These are phyloP conservation scores for Hypoxylon trugodes DNA, from an alignment of 495 filamentous ascomycete species.

Conservation along the genomic window DNA sequence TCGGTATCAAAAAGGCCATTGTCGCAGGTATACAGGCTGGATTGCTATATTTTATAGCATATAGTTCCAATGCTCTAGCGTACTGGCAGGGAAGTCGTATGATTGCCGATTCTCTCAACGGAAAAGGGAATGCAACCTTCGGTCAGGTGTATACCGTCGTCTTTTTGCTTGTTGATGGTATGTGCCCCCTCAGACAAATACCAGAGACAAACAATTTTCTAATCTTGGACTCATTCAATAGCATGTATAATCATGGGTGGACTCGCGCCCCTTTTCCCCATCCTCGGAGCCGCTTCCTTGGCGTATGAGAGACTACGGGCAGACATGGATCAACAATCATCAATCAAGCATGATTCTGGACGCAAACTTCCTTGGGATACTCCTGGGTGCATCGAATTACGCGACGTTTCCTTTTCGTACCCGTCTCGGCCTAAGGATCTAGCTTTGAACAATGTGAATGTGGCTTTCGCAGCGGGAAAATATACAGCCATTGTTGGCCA, in stretches of 20 bases:
- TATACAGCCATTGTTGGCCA: slow-evolving; percentile 71
- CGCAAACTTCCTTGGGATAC: slow-evolving; percentile 44
- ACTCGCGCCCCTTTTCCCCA: slow-evolving; percentile 66
- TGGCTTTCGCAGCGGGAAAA: slow-evolving; percentile 61
- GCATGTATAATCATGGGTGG: slow-evolving; percentile 68
- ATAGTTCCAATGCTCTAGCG: slow-evolving; percentile 68
- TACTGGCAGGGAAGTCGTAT: slow-evolving; percentile 69
- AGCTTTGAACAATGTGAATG: slow-evolving; percentile 55
- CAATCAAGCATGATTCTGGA: slow-evolving; percentile 55
- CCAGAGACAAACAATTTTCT: no score
- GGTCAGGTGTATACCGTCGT: slow-evolving; percentile 69
- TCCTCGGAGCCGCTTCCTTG: slow-evolving; percentile 63
- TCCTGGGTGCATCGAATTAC: slow-evolving; percentile 56
- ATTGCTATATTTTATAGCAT: slow-evolving; percentile 69
- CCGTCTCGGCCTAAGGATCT: slow-evolving; percentile 61
- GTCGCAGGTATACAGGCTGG: slow-evolving; percentile 66
- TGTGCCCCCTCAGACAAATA: slow-evolving; percentile 21
- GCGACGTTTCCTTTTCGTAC: slow-evolving; percentile 64
- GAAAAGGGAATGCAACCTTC: slow-evolving; percentile 51
- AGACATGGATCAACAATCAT: slow-evolving; percentile 58
- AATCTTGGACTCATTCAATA: no score
- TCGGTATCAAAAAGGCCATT: slow-evolving; percentile 64
- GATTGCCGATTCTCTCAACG: slow-evolving; percentile 55
- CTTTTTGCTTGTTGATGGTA: slow-evolving; percentile 68
- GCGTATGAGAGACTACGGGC: slow-evolving; percentile 59